A percentile compares a stretch with the other conserved stretches of the same genome.
phyloP scores from a whole-genome alignment of 768 basidiomycete genomes.

The Tulasnella sp. region DNA sequence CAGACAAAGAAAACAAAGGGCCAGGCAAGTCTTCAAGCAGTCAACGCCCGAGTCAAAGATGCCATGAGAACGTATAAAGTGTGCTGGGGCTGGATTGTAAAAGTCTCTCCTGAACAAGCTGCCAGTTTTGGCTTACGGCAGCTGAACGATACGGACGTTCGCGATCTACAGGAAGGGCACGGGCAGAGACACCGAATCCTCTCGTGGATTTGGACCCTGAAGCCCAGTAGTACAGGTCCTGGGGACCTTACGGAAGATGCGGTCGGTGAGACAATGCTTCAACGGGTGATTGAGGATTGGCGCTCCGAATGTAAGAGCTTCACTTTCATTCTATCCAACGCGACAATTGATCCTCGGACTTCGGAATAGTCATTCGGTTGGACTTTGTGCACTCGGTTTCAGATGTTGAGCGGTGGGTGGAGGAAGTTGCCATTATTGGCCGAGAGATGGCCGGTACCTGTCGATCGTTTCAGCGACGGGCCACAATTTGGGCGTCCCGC shows the following conservation, averaged over 20 bases:
- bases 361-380: background rate
- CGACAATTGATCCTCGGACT: background rate
- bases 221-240: background rate
- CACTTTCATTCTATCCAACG: background rate
- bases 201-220: background rate
- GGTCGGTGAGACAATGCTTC: background rate
- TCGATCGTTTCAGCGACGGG: background rate
- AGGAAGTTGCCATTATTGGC: background rate
- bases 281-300: background rate
- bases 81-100: background rate
- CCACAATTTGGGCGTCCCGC: background rate
- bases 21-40: background rate
- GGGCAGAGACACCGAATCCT: background rate
- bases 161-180: background rate
- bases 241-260: background rate
- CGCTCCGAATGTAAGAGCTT: background rate
- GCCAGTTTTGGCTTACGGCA: background rate
- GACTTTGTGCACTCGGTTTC: background rate
- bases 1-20: background rate
- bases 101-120: background rate
- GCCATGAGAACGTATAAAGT: background rate
- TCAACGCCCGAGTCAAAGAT: background rate
- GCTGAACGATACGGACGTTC: background rate
- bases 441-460: background rate
- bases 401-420: background rate